Evolutionary conservation across 805 yeast genomes (phyloP).

Genomic region (Sungouiozyma intestinalis): DNA sequence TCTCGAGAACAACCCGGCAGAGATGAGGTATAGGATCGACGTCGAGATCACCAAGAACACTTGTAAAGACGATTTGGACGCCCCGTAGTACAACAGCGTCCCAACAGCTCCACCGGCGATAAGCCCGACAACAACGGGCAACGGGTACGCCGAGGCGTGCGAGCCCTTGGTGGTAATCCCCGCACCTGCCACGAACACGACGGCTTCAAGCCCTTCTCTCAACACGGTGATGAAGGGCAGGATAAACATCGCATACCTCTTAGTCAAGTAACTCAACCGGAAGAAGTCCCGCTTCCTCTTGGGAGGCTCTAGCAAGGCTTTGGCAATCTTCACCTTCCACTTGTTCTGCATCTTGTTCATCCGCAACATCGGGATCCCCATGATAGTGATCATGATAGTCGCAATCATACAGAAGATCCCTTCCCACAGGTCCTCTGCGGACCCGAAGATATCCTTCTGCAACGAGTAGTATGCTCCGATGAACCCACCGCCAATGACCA

Average conservation of each 20-base stretch:
- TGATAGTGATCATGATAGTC: conserved; percentile 72
- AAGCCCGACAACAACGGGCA: conserved; percentile 85
- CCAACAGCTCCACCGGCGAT: conserved; percentile 73
- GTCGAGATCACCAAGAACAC: conserved; percentile 81
- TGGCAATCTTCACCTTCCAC: conserved; percentile 93
- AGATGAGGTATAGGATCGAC: conserved; percentile 74
- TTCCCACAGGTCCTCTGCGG: conserved; percentile 93
- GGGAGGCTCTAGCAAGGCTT: conserved; percentile 59
- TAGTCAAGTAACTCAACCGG: conserved; percentile 43
- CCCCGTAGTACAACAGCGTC: conserved; percentile 63
- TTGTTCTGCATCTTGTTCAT: conserved; percentile 92
- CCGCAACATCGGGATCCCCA: conserved; percentile 96
- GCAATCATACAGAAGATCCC: conserved; percentile 91
- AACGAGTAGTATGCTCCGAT: conserved; percentile 85
- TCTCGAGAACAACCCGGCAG: conserved; percentile 89
- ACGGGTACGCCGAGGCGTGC: conserved; percentile 70
- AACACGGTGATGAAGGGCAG: conserved; percentile 84
- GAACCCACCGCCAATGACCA: conserved; percentile 82
- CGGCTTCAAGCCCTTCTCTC: conserved; percentile 96
- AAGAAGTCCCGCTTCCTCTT: conserved; percentile 39
- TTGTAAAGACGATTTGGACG: conserved; percentile 74
- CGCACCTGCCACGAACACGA: conserved; percentile 93
- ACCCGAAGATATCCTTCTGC: conserved; percentile 74
- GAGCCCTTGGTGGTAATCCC: conserved; percentile 50
- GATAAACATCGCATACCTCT: conserved; percentile 79